Percentiles rank a stretch among this genome's conserved stretches.
These are phyloP conservation scores for Colletotrichum brevisporum DNA, from an alignment of 2,329 filamentous ascomycete species.

Conservation along the genomic window DNA sequence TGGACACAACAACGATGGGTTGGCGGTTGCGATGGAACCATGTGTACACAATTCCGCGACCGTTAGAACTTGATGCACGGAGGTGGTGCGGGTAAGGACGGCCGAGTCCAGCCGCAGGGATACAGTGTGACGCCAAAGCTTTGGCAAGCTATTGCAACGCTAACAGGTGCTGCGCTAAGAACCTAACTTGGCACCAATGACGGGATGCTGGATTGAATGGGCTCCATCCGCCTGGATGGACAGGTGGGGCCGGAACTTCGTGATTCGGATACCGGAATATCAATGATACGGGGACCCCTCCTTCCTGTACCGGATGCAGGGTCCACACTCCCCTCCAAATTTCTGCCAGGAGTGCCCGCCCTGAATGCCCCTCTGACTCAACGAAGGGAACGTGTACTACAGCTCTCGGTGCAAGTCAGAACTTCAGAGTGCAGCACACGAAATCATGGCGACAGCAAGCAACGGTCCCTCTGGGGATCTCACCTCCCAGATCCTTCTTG, in stretches of 20 bases:
- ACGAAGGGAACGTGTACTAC: slow-evolving; percentile 33
- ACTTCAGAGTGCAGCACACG: slow-evolving; percentile 16
- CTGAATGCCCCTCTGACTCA: slow-evolving; percentile 39
- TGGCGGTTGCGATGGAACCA: slow-evolving; percentile 18
- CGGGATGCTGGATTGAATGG: too few relatives aligned
- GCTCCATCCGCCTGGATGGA: too few relatives aligned
- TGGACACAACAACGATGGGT: background rate
- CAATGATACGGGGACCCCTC: slow-evolving; percentile 39
- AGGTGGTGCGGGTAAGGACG: slow-evolving; percentile 28
- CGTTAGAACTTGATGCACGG: slow-evolving; percentile 32
- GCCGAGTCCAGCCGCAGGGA: slow-evolving; percentile 36
- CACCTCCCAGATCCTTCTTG: slow-evolving; percentile 74
- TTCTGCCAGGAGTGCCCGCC: slow-evolving; percentile 39
- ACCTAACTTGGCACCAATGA: too few relatives aligned
- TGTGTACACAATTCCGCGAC: slow-evolving; percentile 8
- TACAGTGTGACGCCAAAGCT: slow-evolving; percentile 39
- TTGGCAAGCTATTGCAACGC: slow-evolving; percentile 3
- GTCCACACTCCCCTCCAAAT: slow-evolving; percentile 40
- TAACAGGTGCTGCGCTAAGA: too few relatives aligned
- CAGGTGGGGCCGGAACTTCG: too few relatives aligned
- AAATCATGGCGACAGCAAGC: slow-evolving; percentile 60
- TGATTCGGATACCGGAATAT: slow-evolving; percentile 23
- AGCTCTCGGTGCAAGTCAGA: slow-evolving; percentile 22
- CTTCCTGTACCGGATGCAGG: slow-evolving; percentile 24
- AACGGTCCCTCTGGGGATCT: slow-evolving; percentile 66